Base-by-base conservation (phyloP, 78 protist species). In the Emiliania huxleyi region DNA sequence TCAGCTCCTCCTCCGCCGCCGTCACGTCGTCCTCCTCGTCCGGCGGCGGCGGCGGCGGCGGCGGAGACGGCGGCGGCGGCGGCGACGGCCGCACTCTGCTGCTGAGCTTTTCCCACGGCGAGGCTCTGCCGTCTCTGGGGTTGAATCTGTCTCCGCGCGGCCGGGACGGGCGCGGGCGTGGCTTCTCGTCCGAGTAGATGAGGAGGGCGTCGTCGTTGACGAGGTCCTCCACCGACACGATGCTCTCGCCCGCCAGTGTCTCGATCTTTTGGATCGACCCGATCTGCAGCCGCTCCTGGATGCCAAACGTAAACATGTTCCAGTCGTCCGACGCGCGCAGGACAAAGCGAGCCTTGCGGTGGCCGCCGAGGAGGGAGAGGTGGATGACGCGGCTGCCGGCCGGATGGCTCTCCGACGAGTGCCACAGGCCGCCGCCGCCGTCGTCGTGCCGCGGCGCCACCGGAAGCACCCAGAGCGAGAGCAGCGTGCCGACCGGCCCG, bases 141-240 rank as follows among this genome's bases (percentile, higher is more conserved):
- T 52, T 8, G 29, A 8, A 15, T 15, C 8, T 15, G 62, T 15
- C 62, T 52, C 62, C 15, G 8, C 29, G 15, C 29, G 62, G 15
- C 8, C 29, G 15, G 62, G 62, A 8, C 29, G 15, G 62, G 62
- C 62, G 15, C 15, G 8, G 15, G 62, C 62, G 8, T 52, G 62
- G 62, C 62, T 19, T 52, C 62, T 29, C 83, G 83, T 73, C 83
- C 42, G 83, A 73, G 83, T 73, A 73, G 37, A 73, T 73, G 43
- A 73, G 18, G 42, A 73, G 37, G 42, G 15, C n/a, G 83, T 73
- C 83, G 83, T 73, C 83, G 83, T 73, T 18, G 19, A 73, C 18
- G 40, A 73, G 43, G 43, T 73, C 83, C 83, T 73, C 83, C 1
- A 73, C 83, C 18, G 83, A 73, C 83, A 73, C n/a, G 83, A 73